Conservation (phyloP, 345 rosid genomes). For the Sisymbrium altissimum region DNA sequence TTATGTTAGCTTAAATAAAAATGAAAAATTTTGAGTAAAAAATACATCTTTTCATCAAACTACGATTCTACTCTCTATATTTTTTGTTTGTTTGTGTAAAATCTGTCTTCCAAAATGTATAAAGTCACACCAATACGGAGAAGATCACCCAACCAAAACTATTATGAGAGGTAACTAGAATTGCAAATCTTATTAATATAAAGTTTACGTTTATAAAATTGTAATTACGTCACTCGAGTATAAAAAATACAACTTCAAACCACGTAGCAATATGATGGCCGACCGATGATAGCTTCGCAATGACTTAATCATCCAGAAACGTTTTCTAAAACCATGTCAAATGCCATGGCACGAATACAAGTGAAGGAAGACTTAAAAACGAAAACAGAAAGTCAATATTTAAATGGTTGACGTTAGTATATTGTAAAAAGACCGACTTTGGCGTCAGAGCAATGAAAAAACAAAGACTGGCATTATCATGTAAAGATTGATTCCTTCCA, state of each 20-base stretch:
- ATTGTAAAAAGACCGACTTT: background rate
- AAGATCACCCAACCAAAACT: too few species aligned
- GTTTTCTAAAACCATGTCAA: background rate
- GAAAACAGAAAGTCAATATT: background rate
- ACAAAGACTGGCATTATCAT: background rate
- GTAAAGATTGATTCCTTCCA: constrained; percentile 5
- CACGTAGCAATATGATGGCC: constrained; percentile 11
- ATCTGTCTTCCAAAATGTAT: too few species aligned
- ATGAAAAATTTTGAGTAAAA: too few species aligned
- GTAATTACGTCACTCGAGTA: background rate
- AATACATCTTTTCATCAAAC: too few species aligned
- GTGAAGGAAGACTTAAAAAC: constrained; percentile 7
- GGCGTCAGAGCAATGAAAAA: background rate
- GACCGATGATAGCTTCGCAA: constrained; percentile 10
- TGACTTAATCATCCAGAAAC: constrained; percentile 17
- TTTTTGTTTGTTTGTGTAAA: too few species aligned
- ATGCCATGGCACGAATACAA: background rate
- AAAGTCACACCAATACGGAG: too few species aligned
- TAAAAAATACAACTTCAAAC: background rate
- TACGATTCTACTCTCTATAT: too few species aligned
- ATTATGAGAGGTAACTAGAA: too few species aligned
- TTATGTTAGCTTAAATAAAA: too few species aligned
- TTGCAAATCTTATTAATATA: background rate
- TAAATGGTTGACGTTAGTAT: background rate
- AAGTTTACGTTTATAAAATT: background rate